Conservation (phyloP, 176 grass and related monocot genomes). For the barley (Hordeum vulgare) region MorexV3_pseudomolecules_assembly NC_058519.1:175131449-175131948, state of each 20-base stretch:
- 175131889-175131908: constrained; percentile 46
- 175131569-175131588: neutral
- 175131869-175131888: constrained; percentile 96
- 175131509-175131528: neutral
- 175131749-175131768: constrained; percentile 59
- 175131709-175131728: constrained; percentile 98
- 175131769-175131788: constrained; percentile 47
- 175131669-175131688: constrained; percentile 75
- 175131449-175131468: constrained; percentile 81
- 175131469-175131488: constrained; percentile 30
- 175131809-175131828: constrained; percentile 41
- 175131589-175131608: neutral
- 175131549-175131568: neutral
- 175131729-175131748: constrained; percentile 96
- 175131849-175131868: constrained; percentile 87
- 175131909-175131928: constrained; percentile 11
- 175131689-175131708: constrained; percentile 83
- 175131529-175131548: neutral
- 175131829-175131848: constrained; percentile 83
- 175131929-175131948: neutral
- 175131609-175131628: neutral
- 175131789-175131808: constrained; percentile 40
- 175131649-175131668: constrained; percentile 58
- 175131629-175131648: constrained; percentile 4
- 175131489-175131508: neutral